Evolutionary conservation across 306 rosid genomes (phyloP).

Genomic region (Abrus precatorius): DNA sequence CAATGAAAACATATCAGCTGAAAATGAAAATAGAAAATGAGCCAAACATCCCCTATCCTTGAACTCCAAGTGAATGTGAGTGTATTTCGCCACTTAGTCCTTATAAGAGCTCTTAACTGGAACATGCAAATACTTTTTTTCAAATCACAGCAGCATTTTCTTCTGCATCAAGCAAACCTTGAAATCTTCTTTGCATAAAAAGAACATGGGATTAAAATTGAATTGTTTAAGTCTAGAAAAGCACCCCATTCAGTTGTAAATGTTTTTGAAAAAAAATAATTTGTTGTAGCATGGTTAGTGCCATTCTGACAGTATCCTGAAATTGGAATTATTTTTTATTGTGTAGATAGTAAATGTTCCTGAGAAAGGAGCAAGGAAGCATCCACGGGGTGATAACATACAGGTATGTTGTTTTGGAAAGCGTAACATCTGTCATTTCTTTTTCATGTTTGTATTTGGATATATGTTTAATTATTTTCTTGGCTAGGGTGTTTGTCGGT

Average conservation of each 20-base stretch:
- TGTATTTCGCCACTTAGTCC: too few relatives aligned
- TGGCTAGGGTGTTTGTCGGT: not conserved
- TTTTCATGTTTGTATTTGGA: conserved; percentile 5
- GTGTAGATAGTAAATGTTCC: conserved; percentile 89
- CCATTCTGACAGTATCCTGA: conserved; percentile 41
- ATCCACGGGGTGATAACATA: conserved; percentile 88
- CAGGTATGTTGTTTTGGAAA: conserved; percentile 62
- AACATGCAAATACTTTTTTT: not conserved
- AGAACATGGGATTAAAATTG: conserved; percentile 3
- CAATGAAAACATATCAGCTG: not conserved
- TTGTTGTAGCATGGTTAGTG: conserved; percentile 23
- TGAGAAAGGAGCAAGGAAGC: conserved; percentile 93
- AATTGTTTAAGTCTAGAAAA: conserved; percentile 4
- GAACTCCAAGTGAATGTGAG: too few relatives aligned
- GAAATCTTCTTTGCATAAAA: not conserved
- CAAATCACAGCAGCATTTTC: not conserved
- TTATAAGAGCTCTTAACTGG: not conserved
- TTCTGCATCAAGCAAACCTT: not conserved
- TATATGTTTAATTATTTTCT: conserved; percentile 3
- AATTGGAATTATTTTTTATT: conserved; percentile 44
- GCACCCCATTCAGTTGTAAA: conserved; percentile 15
- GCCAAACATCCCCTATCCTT: too few relatives aligned
- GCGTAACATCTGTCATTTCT: not conserved
- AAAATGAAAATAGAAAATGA: not conserved
- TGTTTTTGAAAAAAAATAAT: conserved; percentile 18